Base-by-base conservation (phyloP, 2,329 filamentous ascomycete species). In the Fusarium oligoseptatum region DNA sequence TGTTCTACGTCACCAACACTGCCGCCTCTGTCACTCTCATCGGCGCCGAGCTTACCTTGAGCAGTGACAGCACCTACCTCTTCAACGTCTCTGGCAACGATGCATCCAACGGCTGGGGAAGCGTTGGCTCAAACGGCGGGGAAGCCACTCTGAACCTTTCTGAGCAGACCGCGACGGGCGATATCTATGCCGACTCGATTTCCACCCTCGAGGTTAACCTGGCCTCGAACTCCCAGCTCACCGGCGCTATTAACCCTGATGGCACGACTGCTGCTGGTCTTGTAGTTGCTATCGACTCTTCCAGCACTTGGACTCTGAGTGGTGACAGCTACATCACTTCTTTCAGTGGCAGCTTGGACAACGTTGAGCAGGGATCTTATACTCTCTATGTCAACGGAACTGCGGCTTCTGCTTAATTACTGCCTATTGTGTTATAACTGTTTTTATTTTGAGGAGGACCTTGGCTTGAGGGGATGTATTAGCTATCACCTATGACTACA, bases 1-100 rank as follows among this genome's bases (percentile, higher is more conserved):
- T 71, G 68, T 71, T 71, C 36, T 71, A 65, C 32, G 27, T 71
- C 14, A 71, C 68, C 45, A 71, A 71, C 39, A 71, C 68, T 2
- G 65, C 45, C 5, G 68, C 68, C n/a, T 37, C 41, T 9, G 68
- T 71, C 10, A 68, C 61, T 5, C 60, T 71, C 20, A 61, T 22
- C 6, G 65, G 68, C 6, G 68, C 65, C 1, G 62, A 71, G 12
- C 27, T 71, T 27, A 65, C 66, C 20, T 55, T 71, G 27, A 58
- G 20, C 36, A 37, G 66, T 10, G 68, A 61, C 32, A 71, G 68
- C 61, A 64, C 32, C 61, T 71, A 71, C 12, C 66, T 71, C 9
- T 71, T 68, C 36, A 71, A 71, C 22, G 68, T 71, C 1, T 71
- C 68, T 7, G 66, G 68, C 7, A 71, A 71, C 20, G 65, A 71